Conservation (phyloP, 1,139 yeast species). For the Sugiyamaella neomexicana region DNA sequence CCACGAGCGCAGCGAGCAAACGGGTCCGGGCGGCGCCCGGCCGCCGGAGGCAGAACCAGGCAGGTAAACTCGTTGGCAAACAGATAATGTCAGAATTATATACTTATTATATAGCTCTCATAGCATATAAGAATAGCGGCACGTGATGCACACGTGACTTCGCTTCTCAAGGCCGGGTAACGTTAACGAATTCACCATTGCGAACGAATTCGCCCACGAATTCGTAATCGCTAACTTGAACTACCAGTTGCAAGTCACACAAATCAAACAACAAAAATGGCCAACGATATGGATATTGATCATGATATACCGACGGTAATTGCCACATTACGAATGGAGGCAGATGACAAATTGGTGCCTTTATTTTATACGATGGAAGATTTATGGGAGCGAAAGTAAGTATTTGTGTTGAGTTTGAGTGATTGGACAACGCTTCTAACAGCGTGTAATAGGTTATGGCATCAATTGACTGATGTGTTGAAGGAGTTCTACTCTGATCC, state of each 20-base stretch:
- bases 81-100: too few species aligned
- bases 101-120: too few species aligned
- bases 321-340: conserved; percentile 67
- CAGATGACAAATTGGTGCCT: conserved; percentile 64
- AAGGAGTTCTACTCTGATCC: conserved; percentile 59
- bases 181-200: too few species aligned
- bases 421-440: not conserved
- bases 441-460: conserved; percentile 47
- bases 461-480: conserved; percentile 72
- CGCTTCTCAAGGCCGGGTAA: too few species aligned
- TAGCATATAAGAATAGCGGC: too few species aligned
- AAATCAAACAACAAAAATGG: conserved; percentile 7
- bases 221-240: too few species aligned
- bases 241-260: not conserved
- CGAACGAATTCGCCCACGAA: too few species aligned
- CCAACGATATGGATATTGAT: conserved; percentile 37
- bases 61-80: too few species aligned
- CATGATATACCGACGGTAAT: conserved; percentile 57
- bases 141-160: too few species aligned
- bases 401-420: conserved; percentile 1
- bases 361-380: conserved; percentile 79
- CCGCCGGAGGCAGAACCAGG: too few species aligned
- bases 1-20: too few species aligned
- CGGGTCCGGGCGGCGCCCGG: too few species aligned
- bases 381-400: conserved; percentile 72